Percentiles rank a stretch among this genome's conserved stretches.
Evolutionary conservation across 129 eudicot species (phyloP).

Genomic region (Centrapalus pauciflorus): DNA sequence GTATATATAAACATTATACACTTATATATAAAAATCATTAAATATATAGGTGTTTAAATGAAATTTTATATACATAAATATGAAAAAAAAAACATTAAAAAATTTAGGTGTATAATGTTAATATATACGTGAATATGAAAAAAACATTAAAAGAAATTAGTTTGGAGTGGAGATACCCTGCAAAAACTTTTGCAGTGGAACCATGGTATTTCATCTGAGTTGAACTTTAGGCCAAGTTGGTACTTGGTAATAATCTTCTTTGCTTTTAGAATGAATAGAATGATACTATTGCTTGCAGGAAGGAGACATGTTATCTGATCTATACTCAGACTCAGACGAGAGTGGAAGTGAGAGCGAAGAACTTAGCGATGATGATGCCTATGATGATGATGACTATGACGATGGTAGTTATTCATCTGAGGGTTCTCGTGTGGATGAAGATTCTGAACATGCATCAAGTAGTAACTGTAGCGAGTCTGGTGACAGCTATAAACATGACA

Average conservation of each 20-base stretch:
- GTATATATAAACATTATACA: too few relatives aligned
- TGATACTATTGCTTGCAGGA: slow-evolving; percentile 45
- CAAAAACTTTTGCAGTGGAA: too few relatives aligned
- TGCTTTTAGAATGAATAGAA: slow-evolving; percentile 6
- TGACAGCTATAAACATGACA: slow-evolving; percentile 18
- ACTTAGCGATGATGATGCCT: slow-evolving; percentile 57
- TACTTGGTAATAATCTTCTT: not conserved
- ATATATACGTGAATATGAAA: too few relatives aligned
- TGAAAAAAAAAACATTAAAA: too few relatives aligned
- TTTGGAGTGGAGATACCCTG: too few relatives aligned
- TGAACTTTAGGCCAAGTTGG: not conserved
- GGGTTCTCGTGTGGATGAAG: slow-evolving; percentile 47
- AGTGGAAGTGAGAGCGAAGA: slow-evolving; percentile 86
- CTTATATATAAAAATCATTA: too few relatives aligned
- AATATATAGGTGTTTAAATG: too few relatives aligned
- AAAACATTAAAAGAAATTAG: too few relatives aligned
- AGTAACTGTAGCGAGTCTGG: slow-evolving; percentile 40
- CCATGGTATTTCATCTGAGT: not conserved
- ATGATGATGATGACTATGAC: slow-evolving; percentile 51
- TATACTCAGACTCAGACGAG: slow-evolving; percentile 79
- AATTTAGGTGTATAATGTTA: not conserved
- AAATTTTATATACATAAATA: too few relatives aligned
- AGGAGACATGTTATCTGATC: slow-evolving; percentile 53
- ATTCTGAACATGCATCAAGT: slow-evolving; percentile 46
- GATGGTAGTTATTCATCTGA: slow-evolving; percentile 53